These are phyloP conservation scores for Corylus avellana DNA, from an alignment of 306 rosid genomes.

Conservation along the genomic window DNA sequence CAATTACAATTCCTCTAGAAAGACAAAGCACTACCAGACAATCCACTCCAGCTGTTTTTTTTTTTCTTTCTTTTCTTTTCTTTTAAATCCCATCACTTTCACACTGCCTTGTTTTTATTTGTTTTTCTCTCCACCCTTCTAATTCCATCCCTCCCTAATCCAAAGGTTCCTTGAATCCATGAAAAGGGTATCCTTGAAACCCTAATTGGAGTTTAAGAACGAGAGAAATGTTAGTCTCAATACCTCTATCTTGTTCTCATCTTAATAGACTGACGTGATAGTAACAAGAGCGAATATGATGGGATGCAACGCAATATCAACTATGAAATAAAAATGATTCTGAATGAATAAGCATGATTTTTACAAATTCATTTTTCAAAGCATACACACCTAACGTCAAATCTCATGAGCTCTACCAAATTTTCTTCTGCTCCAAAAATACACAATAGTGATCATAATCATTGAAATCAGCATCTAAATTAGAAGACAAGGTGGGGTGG, in stretches of 20 bases:
- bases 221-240: no score
- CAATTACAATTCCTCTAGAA: slow-evolving; percentile 36
- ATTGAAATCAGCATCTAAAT: not conserved
- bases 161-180: not conserved
- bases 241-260: no score
- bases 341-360: no score
- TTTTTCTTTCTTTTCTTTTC: not conserved
- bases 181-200: not conserved
- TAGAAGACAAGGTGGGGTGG: slow-evolving; percentile 1
- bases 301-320: no score
- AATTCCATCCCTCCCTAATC: slow-evolving; percentile 16
- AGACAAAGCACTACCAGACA: slow-evolving; percentile 29
- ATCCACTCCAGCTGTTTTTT: slow-evolving; percentile 47
- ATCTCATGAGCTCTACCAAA: no score
- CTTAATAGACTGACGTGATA: no score
- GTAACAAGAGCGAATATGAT: no score
- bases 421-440: no score
- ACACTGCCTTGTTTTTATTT: slow-evolving; percentile 3
- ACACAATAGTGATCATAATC: not conserved
- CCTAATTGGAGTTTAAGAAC: not conserved
- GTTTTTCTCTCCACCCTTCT: not conserved
- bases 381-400: no score
- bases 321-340: no score
- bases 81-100: slow-evolving; percentile 24
- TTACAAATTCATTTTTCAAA: no score